Conservation (phyloP, 2,329 filamentous ascomycete genomes). For the Colletotrichum eremochloae region DNA sequence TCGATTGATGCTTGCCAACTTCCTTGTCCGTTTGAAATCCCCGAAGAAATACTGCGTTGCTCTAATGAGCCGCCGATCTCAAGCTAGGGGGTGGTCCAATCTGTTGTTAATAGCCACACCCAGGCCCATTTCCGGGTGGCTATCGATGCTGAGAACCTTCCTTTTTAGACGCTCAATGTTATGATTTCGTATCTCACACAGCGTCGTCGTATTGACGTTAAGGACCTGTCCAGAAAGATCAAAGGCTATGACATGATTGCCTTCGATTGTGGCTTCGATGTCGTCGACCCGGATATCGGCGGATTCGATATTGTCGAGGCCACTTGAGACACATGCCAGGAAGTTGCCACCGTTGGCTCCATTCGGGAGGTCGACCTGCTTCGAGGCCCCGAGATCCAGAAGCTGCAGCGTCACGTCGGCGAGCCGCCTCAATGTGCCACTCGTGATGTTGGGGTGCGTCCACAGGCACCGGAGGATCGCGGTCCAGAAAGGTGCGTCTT, state of each 20-base stretch:
- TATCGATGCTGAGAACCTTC: not conserved
- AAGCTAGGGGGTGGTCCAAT: not conserved
- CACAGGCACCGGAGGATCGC: not conserved
- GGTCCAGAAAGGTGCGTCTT: not conserved
- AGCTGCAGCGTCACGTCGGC: not conserved
- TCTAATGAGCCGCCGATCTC: not conserved
- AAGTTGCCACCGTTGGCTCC: not conserved
- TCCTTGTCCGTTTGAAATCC: not conserved
- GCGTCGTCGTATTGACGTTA: not conserved
- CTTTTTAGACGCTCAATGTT: not conserved
- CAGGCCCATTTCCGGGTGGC: too few species aligned
- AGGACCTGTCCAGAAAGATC: not conserved
- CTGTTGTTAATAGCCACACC: not conserved
- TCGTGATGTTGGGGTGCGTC: not conserved
- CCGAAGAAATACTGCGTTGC: not conserved
- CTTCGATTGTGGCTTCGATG: not conserved
- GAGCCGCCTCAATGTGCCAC: not conserved
- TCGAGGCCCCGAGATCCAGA: not conserved
- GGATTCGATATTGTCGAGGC: not conserved
- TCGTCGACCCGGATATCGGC: not conserved
- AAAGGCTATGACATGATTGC: fast-evolving
- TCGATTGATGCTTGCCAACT: not conserved
- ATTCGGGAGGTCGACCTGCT: not conserved
- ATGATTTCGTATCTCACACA: not conserved
- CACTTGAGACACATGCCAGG: not conserved